Base-by-base conservation (phyloP, 2,329 filamentous ascomycete genomes). In the Beauveria caledonica region DNA sequence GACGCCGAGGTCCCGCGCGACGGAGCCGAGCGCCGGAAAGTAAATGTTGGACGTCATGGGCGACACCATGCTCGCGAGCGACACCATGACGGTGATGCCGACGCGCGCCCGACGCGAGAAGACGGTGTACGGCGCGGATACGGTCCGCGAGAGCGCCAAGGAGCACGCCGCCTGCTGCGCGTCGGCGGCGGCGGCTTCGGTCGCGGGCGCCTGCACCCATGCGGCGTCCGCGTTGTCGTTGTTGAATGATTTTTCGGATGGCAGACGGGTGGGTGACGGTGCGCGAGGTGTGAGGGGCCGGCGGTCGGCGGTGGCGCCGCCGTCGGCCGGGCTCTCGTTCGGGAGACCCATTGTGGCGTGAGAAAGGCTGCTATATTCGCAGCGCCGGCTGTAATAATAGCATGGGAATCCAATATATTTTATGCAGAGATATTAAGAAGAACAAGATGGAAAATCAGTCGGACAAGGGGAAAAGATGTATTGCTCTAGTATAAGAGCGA, bases 11-110 rank as follows among this genome's bases (percentile, higher is more conserved):
- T 77, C 75, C 11, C 68, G 59, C 13, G 77, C 69, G 27, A 80
- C 70, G 9, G 73, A 68, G 36, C 72, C 72, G 29, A 78, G 64
- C 3, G 75, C 76, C 2, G 77, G 77, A 54, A 77, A 76, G 66
- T 79, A 84, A 51, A 86, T 81, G 65, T 85, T 85, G 62, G 82
- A 83, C 1, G 81, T 83, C 70, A 83, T 78, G 2, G 82, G 82
- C 6, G 81, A 84, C 63, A 84, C 74, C 64, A 83, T 80, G 66
- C 79, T 79, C 10, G 79, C 77, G 49, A 79, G 67, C 39, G 77
- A 77, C 59, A 81, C 79, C 77, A 86, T 79, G 54, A 71, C 66
- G 39, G 80, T 74, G 62, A 86, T 79, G 74, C 79, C 84, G 64
- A 74, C 69, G 67, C 55, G 53, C 27, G 51, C 57, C 29, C 67